Evolutionary conservation across 352 stramenopile genomes (phyloP).

Genomic region (Phytophthora niederhauseri): DNA sequence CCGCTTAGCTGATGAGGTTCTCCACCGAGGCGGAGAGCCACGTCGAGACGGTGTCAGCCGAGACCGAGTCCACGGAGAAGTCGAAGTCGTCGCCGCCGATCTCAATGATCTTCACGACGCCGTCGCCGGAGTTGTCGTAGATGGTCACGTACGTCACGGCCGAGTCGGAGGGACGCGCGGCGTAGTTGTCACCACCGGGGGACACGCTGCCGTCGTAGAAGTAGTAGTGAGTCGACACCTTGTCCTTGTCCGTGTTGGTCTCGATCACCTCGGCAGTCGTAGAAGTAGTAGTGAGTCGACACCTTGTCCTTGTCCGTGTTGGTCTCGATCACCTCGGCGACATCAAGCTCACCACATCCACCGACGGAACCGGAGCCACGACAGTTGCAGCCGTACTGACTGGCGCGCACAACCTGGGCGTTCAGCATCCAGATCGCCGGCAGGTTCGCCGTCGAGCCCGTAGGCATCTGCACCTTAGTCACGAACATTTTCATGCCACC

Average conservation of each 20-base stretch:
- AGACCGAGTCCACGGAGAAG: conserved; percentile 41
- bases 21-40: conserved; percentile 46
- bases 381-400: conserved; percentile 84
- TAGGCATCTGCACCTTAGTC: conserved; percentile 72
- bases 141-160: conserved; percentile 62
- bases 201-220: conserved; percentile 66
- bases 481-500: conserved; percentile 84
- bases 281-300: conserved; percentile 82
- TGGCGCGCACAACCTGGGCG: conserved; percentile 67
- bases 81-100: conserved; percentile 53
- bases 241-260: conserved; percentile 55
- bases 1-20: conserved; percentile 44
- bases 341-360: conserved; percentile 75
- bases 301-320: conserved; percentile 57
- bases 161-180: conserved; percentile 34
- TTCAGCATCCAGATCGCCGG: conserved; percentile 86
- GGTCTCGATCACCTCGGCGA: conserved; percentile 80
- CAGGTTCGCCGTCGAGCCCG: conserved; percentile 48
- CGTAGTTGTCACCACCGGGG: conserved; percentile 56
- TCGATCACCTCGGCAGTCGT: conserved; percentile 80
- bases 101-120: conserved; percentile 56
- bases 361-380: conserved; percentile 52
- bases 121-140: conserved; percentile 48
- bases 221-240: conserved; percentile 80
- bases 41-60: conserved; percentile 34